Conservation (phyloP, 1,139 yeast species). For the Meyerozyma athensensis region DNA sequence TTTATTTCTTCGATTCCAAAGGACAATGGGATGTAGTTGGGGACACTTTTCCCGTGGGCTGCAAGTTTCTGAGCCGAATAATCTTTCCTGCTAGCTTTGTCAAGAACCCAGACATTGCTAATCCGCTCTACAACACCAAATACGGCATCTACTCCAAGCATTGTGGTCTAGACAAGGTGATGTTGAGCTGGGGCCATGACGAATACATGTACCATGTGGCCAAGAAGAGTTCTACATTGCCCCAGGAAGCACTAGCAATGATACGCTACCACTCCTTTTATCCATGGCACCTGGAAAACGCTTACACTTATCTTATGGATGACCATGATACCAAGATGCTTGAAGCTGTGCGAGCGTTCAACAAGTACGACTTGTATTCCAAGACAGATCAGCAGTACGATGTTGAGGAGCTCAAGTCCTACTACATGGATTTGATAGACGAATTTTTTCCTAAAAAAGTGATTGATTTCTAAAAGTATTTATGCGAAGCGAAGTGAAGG, state of each 20-base stretch:
- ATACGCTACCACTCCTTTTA: constrained; percentile 71
- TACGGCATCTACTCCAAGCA: constrained; percentile 61
- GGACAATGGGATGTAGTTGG: constrained; percentile 88
- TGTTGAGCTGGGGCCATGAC: constrained; percentile 79
- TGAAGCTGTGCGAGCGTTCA: constrained; percentile 60
- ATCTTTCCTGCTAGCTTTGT: constrained; percentile 59
- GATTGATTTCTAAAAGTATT: constrained; percentile 44
- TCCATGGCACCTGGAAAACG: constrained; percentile 73
- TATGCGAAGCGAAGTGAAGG: constrained; percentile 4
- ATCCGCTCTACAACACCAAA: constrained; percentile 63
- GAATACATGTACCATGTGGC: constrained; percentile 75
- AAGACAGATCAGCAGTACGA: constrained; percentile 50
- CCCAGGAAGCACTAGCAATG: constrained; percentile 68
- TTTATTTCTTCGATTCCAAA: constrained; percentile 64
- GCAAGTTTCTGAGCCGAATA: constrained; percentile 55
- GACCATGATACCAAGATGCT: constrained; percentile 60
- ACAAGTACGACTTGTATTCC: constrained; percentile 65
- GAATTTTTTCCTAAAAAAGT: constrained; percentile 58
- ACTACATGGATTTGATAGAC: constrained; percentile 59
- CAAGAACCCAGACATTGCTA: constrained; percentile 55
- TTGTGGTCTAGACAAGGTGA: constrained; percentile 66
- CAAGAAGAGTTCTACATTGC: constrained; percentile 56
- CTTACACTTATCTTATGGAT: constrained; percentile 62
- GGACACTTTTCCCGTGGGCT: constrained; percentile 74
- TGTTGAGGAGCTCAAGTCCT: constrained; percentile 47